Conservation (phyloP, 2,329 filamentous ascomycete genomes). For the Metarhizium album region DNA sequence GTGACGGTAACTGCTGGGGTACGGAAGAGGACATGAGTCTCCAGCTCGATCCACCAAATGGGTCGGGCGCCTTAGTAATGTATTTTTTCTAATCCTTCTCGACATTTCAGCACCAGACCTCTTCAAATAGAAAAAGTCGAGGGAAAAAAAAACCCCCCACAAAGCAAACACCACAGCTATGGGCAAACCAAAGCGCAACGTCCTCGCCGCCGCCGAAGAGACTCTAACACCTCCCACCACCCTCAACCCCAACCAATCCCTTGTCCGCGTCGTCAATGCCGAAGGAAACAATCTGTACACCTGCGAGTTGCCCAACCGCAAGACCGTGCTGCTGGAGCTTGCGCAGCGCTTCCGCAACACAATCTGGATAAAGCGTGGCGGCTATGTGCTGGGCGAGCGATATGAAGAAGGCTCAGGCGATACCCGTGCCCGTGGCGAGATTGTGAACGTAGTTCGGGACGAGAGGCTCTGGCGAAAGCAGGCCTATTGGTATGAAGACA, state of each 20-base stretch:
- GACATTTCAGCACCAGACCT: no score
- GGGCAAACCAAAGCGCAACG: constrained; percentile 51
- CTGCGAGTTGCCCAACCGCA: constrained; percentile 58
- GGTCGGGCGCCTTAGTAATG: no score
- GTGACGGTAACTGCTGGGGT: no score
- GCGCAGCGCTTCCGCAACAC: constrained; percentile 79
- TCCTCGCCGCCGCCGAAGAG: constrained; percentile 69
- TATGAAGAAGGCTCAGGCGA: constrained; percentile 54
- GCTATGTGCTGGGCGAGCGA: constrained; percentile 72
- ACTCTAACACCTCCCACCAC: constrained; percentile 46
- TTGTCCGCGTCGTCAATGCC: constrained; percentile 71
- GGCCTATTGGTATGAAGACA: constrained; percentile 59
- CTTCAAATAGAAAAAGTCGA: no score
- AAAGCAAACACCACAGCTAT: constrained; percentile 12
- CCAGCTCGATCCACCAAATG: neutral
- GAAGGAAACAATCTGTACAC: constrained; percentile 85
- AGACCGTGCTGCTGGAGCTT: constrained; percentile 66
- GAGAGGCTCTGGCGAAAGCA: constrained; percentile 89
- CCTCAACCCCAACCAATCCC: constrained; percentile 50
- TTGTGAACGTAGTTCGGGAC: constrained; percentile 84
- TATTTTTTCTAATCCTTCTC: no score
- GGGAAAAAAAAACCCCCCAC: no score
- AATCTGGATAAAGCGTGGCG: constrained; percentile 85
- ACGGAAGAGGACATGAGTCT: no score
- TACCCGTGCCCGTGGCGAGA: constrained; percentile 77